Evolutionary conservation across 2,329 filamentous ascomycete genomes (phyloP), one percentile per base, ranked within the genome.

Genomic region (Venturia pyrina): DNA sequence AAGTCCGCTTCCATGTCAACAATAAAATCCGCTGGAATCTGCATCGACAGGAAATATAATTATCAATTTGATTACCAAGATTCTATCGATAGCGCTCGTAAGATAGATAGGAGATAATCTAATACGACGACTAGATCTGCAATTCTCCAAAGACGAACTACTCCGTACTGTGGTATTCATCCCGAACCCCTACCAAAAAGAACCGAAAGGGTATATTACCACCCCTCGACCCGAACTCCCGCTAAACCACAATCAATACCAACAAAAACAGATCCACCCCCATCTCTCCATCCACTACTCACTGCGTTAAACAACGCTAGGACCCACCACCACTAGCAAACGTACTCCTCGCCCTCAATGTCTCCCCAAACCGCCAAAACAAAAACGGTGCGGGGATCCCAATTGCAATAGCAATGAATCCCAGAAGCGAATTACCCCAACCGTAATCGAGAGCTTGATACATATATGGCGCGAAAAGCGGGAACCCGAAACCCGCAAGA

Each of bases 361-460:
- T 70, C 71, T 78, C 77, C 0, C 82, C 82, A 72, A 74, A 83
- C 61, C 72, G 78, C 81, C 81, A 84, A 65, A 85, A 69, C 66
- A 83, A 71, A 1, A 83, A 72, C 19, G 82, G 82, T 28, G 80
- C 81, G 1, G 81, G 79, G 28, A 82, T 68, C 5, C 77, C 77
- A 44, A 78, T 28, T 6, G 13, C 73, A 62, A 78, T 28, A 1
- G 72, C 73, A 19, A 77, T 60, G 50, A 78, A 77, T 0, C 70
- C 76, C 41, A 79, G 65, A 66, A 78, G 28, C 63, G 72, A 76
- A 66, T 77, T 77, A 0, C 77, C 78, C 75, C 77, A 77, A 0
- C 79, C 79, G 67, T 75, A 78, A 28, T 76, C 77, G 50, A 80
- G 66, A 5, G 66, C 68, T 32, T 73, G 66, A 21, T 74, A 78